phyloP scores from a whole-genome alignment of 75 land plant genomes.

The Gnetum montanum region DNA sequence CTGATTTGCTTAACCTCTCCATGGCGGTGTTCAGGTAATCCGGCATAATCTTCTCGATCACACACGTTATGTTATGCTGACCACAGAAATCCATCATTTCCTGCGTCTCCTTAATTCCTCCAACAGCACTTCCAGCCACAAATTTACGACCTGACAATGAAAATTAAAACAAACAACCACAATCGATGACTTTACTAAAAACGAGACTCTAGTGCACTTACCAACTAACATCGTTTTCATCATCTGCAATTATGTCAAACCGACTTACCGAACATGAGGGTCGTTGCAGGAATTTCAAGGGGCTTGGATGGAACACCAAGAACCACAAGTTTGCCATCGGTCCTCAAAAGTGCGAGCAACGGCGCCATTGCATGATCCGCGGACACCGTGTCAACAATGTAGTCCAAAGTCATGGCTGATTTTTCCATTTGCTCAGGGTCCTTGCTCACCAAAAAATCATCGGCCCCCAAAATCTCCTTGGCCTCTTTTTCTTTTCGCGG shows the following conservation, averaged over 20 bases:
- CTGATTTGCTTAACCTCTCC: conserved; percentile 38
- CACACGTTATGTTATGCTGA: conserved; percentile 42
- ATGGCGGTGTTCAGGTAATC: conserved; percentile 57
- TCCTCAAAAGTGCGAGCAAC: conserved; percentile 33
- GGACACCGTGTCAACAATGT: conserved; percentile 35
- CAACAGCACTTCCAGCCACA: conserved; percentile 50
- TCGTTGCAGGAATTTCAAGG: conserved; percentile 1
- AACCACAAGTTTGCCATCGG: conserved; percentile 36
- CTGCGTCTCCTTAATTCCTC: conserved; percentile 57
- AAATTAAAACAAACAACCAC: neutral
- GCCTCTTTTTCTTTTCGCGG: conserved; percentile 41
- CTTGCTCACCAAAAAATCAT: conserved; percentile 31
- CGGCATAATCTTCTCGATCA: conserved; percentile 36
- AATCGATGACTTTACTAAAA: too few relatives aligned
- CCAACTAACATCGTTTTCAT: too few relatives aligned
- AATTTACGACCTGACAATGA: conserved; percentile 31
- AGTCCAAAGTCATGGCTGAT: conserved; percentile 20
- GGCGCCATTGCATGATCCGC: conserved; percentile 40
- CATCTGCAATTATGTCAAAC: too few relatives aligned
- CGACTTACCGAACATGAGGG: neutral
- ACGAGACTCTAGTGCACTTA: too few relatives aligned
- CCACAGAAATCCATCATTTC: conserved; percentile 75
- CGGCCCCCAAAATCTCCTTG: conserved; percentile 25
- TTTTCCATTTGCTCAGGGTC: conserved; percentile 37
- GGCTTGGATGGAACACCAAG: conserved; percentile 20